Conservation (phyloP, 129 eudicot genomes). For the Rutidosis leptorrhynchoides region DNA sequence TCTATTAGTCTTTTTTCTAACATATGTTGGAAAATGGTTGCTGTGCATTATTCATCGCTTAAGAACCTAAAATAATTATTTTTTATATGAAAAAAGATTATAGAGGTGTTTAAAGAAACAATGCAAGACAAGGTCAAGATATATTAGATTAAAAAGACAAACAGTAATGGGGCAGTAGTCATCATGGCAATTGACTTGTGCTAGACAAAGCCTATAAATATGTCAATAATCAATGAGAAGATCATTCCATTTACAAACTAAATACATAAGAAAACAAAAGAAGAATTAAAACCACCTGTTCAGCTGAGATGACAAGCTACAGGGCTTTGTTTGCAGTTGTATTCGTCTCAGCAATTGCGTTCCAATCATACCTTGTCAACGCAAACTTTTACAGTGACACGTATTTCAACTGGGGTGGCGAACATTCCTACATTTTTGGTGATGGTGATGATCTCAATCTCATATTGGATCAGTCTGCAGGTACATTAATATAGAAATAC, state of each 20-base stretch:
- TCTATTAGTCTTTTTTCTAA: too few species aligned
- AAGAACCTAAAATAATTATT: not conserved
- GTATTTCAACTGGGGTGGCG: constrained; percentile 44
- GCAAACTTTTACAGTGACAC: constrained; percentile 34
- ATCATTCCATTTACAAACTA: constrained; percentile 9
- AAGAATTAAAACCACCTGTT: not conserved
- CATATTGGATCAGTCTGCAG: constrained; percentile 48
- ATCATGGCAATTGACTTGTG: constrained; percentile 13
- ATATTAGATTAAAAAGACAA: not conserved
- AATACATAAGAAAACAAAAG: not conserved
- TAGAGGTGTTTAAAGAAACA: not conserved
- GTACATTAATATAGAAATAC: constrained; percentile 21
- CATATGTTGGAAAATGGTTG: too few species aligned
- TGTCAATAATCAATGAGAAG: constrained; percentile 13
- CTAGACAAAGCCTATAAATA: constrained; percentile 22
- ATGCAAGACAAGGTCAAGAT: constrained; percentile 14
- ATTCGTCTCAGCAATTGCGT: constrained; percentile 27
- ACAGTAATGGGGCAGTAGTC: constrained; percentile 20
- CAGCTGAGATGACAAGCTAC: constrained; percentile 33
- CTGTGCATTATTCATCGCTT: not conserved
- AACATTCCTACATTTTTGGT: constrained; percentile 32
- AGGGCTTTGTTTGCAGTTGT: constrained; percentile 22
- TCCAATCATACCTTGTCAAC: constrained; percentile 34
- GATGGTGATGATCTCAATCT: constrained; percentile 45
- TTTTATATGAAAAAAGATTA: not conserved